A percentile compares a stretch with the other conserved stretches of the same genome.
Conservation (phyloP, 2,329 filamentous ascomycete species). For the Aureobasidium mangrovei region DNA sequence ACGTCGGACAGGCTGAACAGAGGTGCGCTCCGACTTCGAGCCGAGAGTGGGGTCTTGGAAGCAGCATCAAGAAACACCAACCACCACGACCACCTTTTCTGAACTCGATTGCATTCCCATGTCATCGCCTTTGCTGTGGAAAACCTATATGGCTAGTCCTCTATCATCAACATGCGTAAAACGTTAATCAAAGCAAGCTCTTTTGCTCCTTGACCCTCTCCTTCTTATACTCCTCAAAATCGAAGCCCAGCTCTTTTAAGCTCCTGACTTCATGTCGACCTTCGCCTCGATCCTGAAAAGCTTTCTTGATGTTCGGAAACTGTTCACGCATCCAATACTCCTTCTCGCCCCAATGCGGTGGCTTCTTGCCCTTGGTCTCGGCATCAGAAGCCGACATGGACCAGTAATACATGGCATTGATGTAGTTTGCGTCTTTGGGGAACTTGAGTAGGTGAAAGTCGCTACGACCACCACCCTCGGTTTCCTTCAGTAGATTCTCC, state of each 20-base stretch:
- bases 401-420: constrained; percentile 61
- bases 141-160: background rate
- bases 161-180: background rate
- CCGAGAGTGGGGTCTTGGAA: too few species aligned
- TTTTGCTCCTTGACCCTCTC: constrained; percentile 19
- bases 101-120: background rate
- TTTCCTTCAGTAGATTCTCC: constrained; percentile 29
- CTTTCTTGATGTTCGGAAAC: constrained; percentile 60
- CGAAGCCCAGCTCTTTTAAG: constrained; percentile 59
- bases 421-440: constrained; percentile 58
- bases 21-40: too few species aligned
- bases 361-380: constrained; percentile 51
- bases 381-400: constrained; percentile 36
- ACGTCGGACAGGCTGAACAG: too few species aligned
- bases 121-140: background rate
- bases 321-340: constrained; percentile 63
- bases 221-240: constrained; percentile 26
- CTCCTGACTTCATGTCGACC: constrained; percentile 48
- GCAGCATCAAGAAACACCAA: too few species aligned
- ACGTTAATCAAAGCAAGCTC: constrained; percentile 14
- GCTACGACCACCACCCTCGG: constrained; percentile 40
- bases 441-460: constrained; percentile 48
- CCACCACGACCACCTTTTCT: too few species aligned
- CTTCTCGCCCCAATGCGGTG: constrained; percentile 62
- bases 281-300: constrained; percentile 59